Conservation (phyloP, 345 rosid species). For the Punica granatum region DNA sequence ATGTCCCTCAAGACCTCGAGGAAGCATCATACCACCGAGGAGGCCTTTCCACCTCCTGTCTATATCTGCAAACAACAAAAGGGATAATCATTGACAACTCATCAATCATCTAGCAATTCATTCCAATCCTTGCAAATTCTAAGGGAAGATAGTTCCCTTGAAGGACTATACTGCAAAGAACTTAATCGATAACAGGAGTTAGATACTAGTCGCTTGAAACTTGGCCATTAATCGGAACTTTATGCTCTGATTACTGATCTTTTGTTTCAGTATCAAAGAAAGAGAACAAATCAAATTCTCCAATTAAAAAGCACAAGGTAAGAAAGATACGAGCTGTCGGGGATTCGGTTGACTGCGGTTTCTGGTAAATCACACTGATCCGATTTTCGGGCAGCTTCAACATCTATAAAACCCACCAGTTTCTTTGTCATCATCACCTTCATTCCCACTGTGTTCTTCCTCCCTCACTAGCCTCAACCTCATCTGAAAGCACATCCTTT, state of each 20-base stretch:
- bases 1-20: too few species aligned
- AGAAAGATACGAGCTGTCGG: not conserved
- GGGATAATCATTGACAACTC: not conserved
- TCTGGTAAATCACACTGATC: not conserved
- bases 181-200: too few species aligned
- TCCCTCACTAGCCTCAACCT: too few species aligned
- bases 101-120: not conserved
- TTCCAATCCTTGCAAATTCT: not conserved
- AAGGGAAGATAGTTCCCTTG: not conserved
- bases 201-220: too few species aligned
- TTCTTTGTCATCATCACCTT: not conserved
- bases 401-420: not conserved
- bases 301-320: not conserved
- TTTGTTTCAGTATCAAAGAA: too few species aligned
- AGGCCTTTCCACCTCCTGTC: not conserved
- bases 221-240: too few species aligned
- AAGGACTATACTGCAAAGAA: too few species aligned
- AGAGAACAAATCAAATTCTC: not conserved
- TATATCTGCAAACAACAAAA: not conserved
- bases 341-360: not conserved
- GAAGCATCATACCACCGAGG: too few species aligned
- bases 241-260: too few species aligned
- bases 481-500: too few species aligned
- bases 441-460: not conserved
- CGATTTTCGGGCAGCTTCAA: not conserved